Evolutionary conservation across 257 asterid genomes (phyloP), one percentile per base, ranked within the genome.

Genomic region (Lantana camara): DNA sequence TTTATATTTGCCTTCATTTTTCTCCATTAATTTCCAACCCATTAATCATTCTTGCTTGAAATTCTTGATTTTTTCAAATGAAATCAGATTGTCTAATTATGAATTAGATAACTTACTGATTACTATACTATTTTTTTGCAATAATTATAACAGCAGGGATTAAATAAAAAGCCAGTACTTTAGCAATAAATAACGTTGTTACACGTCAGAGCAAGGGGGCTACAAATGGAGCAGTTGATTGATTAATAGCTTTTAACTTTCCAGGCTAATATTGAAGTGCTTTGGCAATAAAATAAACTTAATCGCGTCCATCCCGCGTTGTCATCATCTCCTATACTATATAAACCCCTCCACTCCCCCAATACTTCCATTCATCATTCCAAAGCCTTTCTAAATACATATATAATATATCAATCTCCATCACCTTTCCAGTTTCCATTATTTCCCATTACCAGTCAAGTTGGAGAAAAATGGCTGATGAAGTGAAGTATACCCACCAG

Each of bases 231-330:
- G 77, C 64, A 74, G 66, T 73, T 73, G 66, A 74, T 74, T 68
- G 35, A 34, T n/a, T 17, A 3, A 0, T 9, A 13, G 51, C 52
- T 5, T 46, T 15, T 29, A 24, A 55, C 52, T 52, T 47, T 73
- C 47, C 65, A 38, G 7, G 65, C 40, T 47, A 23, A 34, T 35
- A 42, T 34, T 23, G 45, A 2, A 2, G 2, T 27, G 32, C 32
- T 27, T 27, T 27, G 32, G 32, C 5, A 27, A 27, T 27, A 27
- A 73, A 55, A 24, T 11, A 34, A 38, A 41, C 71, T 71, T 61
- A 56, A 32, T 71, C 21, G 91, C 79, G 86, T 76, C 56, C 58
- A 19, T 10, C 72, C 64, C 92, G 95, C 71, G 95, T 86, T 19
- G 14, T n/a, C n/a, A n/a, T n/a, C n/a, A n/a, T 40, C 13, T 3